Evolutionary conservation across 306 rosid species (phyloP), one percentile per base, ranked within the genome.

Genomic region (Lithocarpus polystachyus): DNA sequence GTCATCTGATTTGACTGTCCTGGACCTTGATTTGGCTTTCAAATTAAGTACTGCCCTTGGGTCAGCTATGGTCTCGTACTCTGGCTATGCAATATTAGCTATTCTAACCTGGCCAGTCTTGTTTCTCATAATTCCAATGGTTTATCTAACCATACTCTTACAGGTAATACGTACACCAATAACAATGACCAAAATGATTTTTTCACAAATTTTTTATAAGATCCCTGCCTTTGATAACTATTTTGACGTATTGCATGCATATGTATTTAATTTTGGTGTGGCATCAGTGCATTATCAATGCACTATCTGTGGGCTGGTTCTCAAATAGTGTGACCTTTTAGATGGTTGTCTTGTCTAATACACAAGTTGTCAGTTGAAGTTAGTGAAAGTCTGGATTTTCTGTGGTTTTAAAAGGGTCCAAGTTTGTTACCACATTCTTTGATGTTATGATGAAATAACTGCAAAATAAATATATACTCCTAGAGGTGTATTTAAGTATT

Each of bases 41-140:
- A 74, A 2, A 31, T 17, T 65, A 4, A 65, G 3, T 29, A 29
- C 14, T 31, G 6, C 71, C 65, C 43, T 87, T 11, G 14, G 57
- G 5, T 22, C 68, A 20, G 51, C 79, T 2, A 68, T 78, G 26
- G 87, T 78, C 51, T 61, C 45, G 15, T 33, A 68, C 73, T 31
- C 87, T 26, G 26, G 45, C 81, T 28, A 84, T 54, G 24, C 75
- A 65, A 80, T 90, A 73, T 61, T 90, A 45, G 82, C 84, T 73
- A 53, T 80, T 24, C 45, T 90, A 26, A 77, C 90, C 60, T 90
- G 92, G 94, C 94, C 82, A 77, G 86, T 88, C 51, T 56, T 90
- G 77, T 69, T 87, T 85, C 77, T 85, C 64, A 70, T 84, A 9
- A 54, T 85, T 35, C 86, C 90, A 18, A 87, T 84, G 82, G 35